Evolutionary conservation across 2,329 filamentous ascomycete genomes (phyloP), one percentile per base, ranked within the genome.

Genomic region (Penicillium psychrosexuale): DNA sequence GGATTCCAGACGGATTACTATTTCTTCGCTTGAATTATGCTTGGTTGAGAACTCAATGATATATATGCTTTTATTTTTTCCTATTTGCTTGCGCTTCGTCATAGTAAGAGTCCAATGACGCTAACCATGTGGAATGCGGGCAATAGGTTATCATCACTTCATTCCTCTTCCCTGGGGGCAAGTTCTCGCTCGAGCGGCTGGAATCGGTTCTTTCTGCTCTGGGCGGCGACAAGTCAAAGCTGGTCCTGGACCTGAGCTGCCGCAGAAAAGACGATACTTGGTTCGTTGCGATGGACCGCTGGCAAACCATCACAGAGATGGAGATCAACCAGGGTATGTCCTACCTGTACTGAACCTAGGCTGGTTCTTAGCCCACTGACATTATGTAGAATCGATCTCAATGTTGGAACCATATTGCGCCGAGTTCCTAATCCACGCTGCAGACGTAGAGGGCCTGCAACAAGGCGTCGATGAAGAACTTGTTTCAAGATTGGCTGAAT

Each of bases 231-330:
- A 90, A 81, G 70, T 77, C 80, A 46, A 94, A 90, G 74, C 84
- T 99, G 46, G 93, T 99, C 62, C 92, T 99, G 70, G 94, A 99
- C 70, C 82, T 99, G 24, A 96, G 91, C 74, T 99, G 94, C 71
- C 85, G 94, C 48, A 82, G 86, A 55, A 87, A 86, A 57, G 88
- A 82, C 36, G 80, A 87, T 53, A 87, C 79, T 37, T 99, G 94
- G 94, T 91, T 89, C 67, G 94, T 99, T n/a, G 93, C 94, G 52
- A 99, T 96, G 88, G 90, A 99, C 75, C 96, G 96, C 73, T 99
- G 94, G 94, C 94, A 97, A 80, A 96, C 91, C 1, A 87, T 97
- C 53, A 97, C 94, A 1, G 90, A 97, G 67, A 96, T 96, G 86
- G 91, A 97, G 71, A 85, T 99, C 61, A 93, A 87, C 60, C 80